These are phyloP conservation scores for Candida sphagnicola DNA, from an alignment of 805 yeast species.

Conservation along the genomic window DNA sequence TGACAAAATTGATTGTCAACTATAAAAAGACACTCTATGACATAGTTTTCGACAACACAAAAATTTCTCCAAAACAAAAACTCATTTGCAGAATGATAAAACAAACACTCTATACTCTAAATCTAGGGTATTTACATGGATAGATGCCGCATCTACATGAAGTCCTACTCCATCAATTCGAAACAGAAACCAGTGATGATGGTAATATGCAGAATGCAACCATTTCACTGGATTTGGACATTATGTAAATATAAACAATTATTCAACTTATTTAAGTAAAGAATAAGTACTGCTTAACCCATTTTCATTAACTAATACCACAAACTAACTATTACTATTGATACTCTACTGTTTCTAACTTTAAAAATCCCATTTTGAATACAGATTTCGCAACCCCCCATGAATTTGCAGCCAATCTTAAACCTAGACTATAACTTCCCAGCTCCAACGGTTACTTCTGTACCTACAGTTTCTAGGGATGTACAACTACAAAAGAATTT, in stretches of 20 bases:
- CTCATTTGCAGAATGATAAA: too few relatives aligned
- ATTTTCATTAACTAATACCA: too few relatives aligned
- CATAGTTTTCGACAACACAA: neutral
- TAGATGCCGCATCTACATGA: too few relatives aligned
- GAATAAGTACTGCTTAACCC: neutral
- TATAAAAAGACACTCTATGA: too few relatives aligned
- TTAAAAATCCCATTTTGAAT: too few relatives aligned
- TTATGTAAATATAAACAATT: slow-evolving; percentile 14
- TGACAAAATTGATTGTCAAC: too few relatives aligned
- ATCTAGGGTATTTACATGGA: too few relatives aligned
- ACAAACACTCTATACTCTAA: too few relatives aligned
- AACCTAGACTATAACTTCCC: slow-evolving; percentile 14
- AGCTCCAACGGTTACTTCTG: neutral
- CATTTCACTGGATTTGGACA: slow-evolving; percentile 2
- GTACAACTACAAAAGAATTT: slow-evolving; percentile 4
- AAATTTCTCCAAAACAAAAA: neutral
- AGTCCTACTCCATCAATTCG: neutral
- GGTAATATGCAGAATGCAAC: neutral
- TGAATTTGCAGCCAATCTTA: slow-evolving; percentile 7
- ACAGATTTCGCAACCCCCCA: neutral
- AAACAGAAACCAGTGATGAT: neutral
- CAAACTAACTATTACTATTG: neutral
- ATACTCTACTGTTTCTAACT: too few relatives aligned
- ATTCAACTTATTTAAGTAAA: slow-evolving; percentile 6
- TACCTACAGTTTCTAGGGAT: neutral